Conservation (phyloP, 2,329 filamentous ascomycete species). For the Teratosphaeria gauchensis region DNA sequence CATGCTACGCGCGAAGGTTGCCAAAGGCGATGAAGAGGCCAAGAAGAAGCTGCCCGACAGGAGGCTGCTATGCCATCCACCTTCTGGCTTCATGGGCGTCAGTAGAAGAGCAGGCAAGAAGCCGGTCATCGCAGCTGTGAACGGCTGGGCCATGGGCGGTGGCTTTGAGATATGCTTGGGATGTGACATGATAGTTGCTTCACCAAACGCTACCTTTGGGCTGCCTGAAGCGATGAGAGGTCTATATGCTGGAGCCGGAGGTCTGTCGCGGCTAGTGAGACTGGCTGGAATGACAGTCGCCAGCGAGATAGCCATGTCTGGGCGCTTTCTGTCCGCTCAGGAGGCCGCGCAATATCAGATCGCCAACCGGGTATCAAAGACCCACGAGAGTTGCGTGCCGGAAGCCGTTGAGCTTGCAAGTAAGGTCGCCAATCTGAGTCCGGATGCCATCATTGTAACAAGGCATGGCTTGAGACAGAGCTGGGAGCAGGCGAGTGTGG, state of each 20-base stretch:
- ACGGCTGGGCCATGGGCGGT: conserved; percentile 48
- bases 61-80: conserved; percentile 14
- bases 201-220: conserved; percentile 42
- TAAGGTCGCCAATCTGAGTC: conserved; percentile 52
- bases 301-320: conserved; percentile 60
- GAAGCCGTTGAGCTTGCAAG: conserved; percentile 52
- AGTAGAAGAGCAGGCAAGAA: conserved; percentile 50
- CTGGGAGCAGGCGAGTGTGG: conserved; percentile 60
- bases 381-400: conserved; percentile 31
- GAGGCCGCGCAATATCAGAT: conserved; percentile 43
- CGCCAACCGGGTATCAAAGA: conserved; percentile 38
- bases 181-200: conserved; percentile 46
- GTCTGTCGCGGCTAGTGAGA: conserved; percentile 55
- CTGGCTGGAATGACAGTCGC: conserved; percentile 60
- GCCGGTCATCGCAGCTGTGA: conserved; percentile 51
- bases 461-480: conserved; percentile 61
- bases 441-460: conserved; percentile 66
- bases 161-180: conserved; percentile 49
- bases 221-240: conserved; percentile 47
- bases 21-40: conserved; percentile 9
- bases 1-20: conserved; percentile 12
- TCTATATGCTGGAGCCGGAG: conserved; percentile 56
- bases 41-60: conserved; percentile 15
- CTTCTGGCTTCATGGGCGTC: conserved; percentile 45
- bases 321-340: conserved; percentile 47